Evolutionary conservation across 108 stramenopile species (phyloP).

Genomic region (Cyclotella cryptica): DNA sequence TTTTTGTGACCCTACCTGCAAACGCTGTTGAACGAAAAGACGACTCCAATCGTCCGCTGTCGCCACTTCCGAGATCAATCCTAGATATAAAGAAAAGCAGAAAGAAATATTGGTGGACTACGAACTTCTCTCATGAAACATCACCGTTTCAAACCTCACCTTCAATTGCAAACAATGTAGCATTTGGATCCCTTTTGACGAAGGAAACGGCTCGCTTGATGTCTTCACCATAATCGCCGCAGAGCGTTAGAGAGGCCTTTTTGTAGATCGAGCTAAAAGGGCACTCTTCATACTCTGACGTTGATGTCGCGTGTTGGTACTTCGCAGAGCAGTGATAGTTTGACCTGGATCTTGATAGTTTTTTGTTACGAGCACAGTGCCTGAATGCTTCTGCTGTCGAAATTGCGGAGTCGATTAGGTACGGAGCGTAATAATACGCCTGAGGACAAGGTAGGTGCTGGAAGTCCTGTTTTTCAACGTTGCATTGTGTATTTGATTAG

Average conservation of each 20-base stretch:
- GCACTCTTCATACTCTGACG: neutral
- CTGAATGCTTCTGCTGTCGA: neutral
- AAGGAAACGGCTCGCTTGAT: neutral
- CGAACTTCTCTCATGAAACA: neutral
- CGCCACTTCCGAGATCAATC: constrained; percentile 37
- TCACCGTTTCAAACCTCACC: neutral
- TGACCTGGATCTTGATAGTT: neutral
- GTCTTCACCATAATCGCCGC: neutral
- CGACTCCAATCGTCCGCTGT: constrained; percentile 47
- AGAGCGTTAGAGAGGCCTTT: neutral
- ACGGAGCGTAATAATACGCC: neutral
- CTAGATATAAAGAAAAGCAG: constrained; percentile 2
- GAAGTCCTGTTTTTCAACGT: neutral
- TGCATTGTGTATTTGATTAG: neutral
- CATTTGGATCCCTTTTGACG: constrained; percentile 1
- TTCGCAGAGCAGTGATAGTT: neutral
- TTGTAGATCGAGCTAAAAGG: neutral
- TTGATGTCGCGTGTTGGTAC: neutral
- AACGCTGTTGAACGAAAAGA: constrained; percentile 92
- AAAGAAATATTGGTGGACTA: neutral
- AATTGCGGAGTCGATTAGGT: too few relatives aligned
- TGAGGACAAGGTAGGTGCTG: neutral
- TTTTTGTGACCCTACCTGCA: constrained; percentile 78
- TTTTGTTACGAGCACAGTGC: neutral
- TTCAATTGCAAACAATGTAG: constrained; percentile 12